These are phyloP conservation scores for Fonsecaea pugnacius DNA, from an alignment of 2,329 filamentous ascomycete genomes.

Conservation along the genomic window DNA sequence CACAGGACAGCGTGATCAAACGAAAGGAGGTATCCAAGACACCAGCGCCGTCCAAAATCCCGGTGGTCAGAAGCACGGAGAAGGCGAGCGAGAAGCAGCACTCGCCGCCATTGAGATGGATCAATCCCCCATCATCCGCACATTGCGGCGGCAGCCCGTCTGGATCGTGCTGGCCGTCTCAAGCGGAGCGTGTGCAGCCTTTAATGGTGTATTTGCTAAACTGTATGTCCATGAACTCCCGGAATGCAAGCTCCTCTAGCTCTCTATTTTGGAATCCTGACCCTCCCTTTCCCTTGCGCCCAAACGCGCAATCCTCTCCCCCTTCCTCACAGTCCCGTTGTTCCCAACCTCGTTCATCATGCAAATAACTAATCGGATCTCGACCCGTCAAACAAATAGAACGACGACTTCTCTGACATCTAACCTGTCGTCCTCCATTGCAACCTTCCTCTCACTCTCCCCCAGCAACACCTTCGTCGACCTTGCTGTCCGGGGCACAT, in stretches of 20 bases:
- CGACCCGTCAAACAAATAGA: conserved; percentile 42
- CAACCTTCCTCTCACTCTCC: conserved; percentile 51
- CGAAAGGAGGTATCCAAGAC: not conserved
- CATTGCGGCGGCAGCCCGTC: conserved; percentile 36
- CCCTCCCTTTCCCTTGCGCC: not conserved
- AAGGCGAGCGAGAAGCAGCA: not conserved
- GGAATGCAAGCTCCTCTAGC: not conserved
- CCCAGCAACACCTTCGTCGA: conserved; percentile 53
- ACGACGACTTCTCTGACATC: conserved; percentile 66
- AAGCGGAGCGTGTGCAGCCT: conserved; percentile 65
- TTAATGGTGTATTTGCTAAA: conserved; percentile 71
- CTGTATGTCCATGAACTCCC: conserved; percentile 50
- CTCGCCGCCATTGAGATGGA: not conserved
- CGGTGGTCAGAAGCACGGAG: not conserved
- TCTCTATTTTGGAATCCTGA: not conserved
- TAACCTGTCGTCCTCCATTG: conserved; percentile 54
- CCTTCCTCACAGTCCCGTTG: not conserved
- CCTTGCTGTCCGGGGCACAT: conserved; percentile 53
- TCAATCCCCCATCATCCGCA: conserved; percentile 21
- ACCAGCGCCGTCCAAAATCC: not conserved
- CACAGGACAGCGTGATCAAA: not conserved
- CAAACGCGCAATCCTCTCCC: not conserved
- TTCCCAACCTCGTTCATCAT: not conserved
- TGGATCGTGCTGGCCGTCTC: conserved; percentile 63
- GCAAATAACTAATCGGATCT: not conserved